A percentile compares a stretch with the other conserved stretches of the same genome.
Conservation (phyloP, 108 stramenopile species). For the Nitzschia putrida region DNA sequence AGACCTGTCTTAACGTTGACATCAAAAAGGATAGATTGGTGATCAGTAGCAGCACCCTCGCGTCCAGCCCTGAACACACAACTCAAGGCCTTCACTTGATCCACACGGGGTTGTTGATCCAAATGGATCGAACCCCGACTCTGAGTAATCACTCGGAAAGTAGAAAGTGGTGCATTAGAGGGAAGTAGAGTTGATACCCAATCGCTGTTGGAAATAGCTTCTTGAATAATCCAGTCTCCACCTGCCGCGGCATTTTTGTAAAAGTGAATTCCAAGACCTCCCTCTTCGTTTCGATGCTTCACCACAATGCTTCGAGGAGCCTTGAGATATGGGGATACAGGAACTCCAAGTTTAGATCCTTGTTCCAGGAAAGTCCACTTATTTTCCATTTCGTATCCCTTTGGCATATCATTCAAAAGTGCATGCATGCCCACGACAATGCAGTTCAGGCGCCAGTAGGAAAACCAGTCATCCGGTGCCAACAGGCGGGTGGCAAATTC, state of each 20-base stretch:
- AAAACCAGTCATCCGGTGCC: constrained; percentile 96
- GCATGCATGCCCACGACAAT: constrained; percentile 91
- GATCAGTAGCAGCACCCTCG: constrained; percentile 90
- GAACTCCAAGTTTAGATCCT: constrained; percentile 78
- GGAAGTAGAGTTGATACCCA: constrained; percentile 87
- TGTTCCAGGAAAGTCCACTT: constrained; percentile 95
- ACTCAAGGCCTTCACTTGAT: constrained; percentile 77
- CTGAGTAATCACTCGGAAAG: constrained; percentile 96
- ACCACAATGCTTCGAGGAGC: constrained; percentile 81
- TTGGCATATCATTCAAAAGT: constrained; percentile 71
- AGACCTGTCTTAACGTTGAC: constrained; percentile 85
- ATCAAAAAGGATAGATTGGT: constrained; percentile 94
- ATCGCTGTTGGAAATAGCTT: constrained; percentile 72
- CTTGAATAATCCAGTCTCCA: constrained; percentile 99
- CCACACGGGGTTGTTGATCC: constrained; percentile 21
- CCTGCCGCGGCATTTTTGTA: constrained; percentile 92
- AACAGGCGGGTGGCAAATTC: constrained; percentile 87
- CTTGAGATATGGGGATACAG: constrained; percentile 88
- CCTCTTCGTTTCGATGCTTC: constrained; percentile 97
- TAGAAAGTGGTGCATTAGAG: constrained; percentile 91
- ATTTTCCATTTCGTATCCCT: constrained; percentile 92
- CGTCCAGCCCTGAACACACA: constrained; percentile 97
- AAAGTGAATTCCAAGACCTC: constrained; percentile 95
- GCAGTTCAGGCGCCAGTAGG: constrained; percentile 95
- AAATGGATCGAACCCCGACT: constrained; percentile 69